phyloP scores from a whole-genome alignment of 768 basidiomycete species.

The Mycena capillaripes region DNA sequence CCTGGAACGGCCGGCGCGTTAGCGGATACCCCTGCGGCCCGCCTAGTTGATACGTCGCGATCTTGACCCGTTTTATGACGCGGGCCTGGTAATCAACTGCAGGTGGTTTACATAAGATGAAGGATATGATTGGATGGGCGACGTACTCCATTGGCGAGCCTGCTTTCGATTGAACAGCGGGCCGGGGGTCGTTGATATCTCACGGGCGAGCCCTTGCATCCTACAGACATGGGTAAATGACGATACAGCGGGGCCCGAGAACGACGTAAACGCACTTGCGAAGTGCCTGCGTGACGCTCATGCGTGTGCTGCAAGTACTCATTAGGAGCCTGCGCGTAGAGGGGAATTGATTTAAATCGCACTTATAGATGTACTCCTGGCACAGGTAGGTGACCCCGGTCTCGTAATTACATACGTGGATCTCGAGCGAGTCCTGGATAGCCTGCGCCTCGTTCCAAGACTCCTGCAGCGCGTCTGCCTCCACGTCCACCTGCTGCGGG shows the following conservation, averaged over 20 bases:
- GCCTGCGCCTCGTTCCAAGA: slow-evolving; percentile 77
- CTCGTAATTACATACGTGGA: slow-evolving; percentile 81
- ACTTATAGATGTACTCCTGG: slow-evolving; percentile 84
- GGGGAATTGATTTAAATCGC: slow-evolving; percentile 45
- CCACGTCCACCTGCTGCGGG: slow-evolving; percentile 60
- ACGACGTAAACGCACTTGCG: slow-evolving; percentile 65
- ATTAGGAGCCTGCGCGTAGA: slow-evolving; percentile 26
- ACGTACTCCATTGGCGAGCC: slow-evolving; percentile 84
- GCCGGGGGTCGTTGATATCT: slow-evolving; percentile 48
- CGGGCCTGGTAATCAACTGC: slow-evolving; percentile 78
- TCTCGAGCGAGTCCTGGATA: slow-evolving; percentile 76
- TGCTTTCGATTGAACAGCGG: slow-evolving; percentile 79
- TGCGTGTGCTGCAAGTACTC: slow-evolving; percentile 64
- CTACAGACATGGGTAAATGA: slow-evolving; percentile 43
- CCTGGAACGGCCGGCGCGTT: slow-evolving; percentile 77
- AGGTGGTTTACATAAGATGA: slow-evolving; percentile 37
- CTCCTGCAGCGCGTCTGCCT: slow-evolving; percentile 70
- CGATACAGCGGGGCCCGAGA: slow-evolving; percentile 34
- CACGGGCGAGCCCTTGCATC: slow-evolving; percentile 65
- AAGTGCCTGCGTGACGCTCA: slow-evolving; percentile 73
- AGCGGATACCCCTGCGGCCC: slow-evolving; percentile 67
- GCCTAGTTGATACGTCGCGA: slow-evolving; percentile 66
- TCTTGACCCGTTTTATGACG: slow-evolving; percentile 72
- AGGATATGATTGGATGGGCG: background rate
- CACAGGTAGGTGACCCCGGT: slow-evolving; percentile 75